Conservation (phyloP, 352 stramenopile species). For the Phytophthora palmivora region DNA sequence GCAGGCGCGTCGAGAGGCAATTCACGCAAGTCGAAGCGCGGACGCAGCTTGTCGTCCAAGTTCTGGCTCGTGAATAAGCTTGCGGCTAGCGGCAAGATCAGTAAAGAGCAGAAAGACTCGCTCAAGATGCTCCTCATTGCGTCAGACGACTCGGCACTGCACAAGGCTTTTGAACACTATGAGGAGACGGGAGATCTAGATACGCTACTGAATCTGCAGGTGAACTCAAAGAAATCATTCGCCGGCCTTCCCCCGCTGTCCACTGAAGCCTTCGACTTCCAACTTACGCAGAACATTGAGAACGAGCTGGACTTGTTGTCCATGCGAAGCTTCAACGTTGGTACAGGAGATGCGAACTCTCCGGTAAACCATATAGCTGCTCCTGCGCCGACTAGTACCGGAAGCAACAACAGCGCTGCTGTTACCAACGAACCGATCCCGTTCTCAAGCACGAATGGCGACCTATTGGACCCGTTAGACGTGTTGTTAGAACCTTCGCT, state of each 20-base stretch:
- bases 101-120: slow-evolving; percentile 81
- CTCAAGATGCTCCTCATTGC: slow-evolving; percentile 84
- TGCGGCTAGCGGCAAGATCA: slow-evolving; percentile 81
- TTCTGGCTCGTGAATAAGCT: slow-evolving; percentile 89
- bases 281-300: slow-evolving; percentile 83
- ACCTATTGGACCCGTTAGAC: slow-evolving; percentile 60
- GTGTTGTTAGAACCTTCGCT: slow-evolving; percentile 61
- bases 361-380: slow-evolving; percentile 22
- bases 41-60: slow-evolving; percentile 82
- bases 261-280: slow-evolving; percentile 72
- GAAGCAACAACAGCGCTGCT: slow-evolving; percentile 10
- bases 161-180: slow-evolving; percentile 80
- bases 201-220: slow-evolving; percentile 70
- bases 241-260: slow-evolving; percentile 63
- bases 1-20: slow-evolving; percentile 7
- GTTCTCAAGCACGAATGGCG: slow-evolving; percentile 43
- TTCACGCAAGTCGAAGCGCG: slow-evolving; percentile 71
- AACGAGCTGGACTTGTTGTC: slow-evolving; percentile 82
- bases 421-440: slow-evolving; percentile 47
- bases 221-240: slow-evolving; percentile 72
- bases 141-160: slow-evolving; percentile 74
- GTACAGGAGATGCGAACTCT: slow-evolving; percentile 21
- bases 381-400: slow-evolving; percentile 13
- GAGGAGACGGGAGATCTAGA: slow-evolving; percentile 84
- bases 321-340: slow-evolving; percentile 63